Conservation (phyloP, 2,329 filamentous ascomycete species). For the Exophiala sp. region DNA sequence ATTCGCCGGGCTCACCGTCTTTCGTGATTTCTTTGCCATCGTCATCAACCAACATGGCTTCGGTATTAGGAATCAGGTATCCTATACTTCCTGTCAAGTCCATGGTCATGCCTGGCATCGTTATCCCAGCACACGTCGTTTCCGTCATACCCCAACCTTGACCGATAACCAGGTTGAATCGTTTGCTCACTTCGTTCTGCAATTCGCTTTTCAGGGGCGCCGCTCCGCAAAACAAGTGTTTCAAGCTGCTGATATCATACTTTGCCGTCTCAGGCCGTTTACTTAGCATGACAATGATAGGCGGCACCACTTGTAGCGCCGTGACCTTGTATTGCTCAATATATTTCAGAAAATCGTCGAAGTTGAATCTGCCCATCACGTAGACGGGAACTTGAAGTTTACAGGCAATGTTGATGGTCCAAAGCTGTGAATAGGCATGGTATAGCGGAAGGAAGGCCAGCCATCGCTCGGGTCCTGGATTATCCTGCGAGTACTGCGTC, state of each 20-base stretch:
- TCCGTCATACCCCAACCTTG: constrained; percentile 58
- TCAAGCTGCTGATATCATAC: constrained; percentile 55
- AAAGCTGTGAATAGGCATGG: constrained; percentile 48
- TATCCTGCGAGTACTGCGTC: constrained; percentile 53
- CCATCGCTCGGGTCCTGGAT: constrained; percentile 42
- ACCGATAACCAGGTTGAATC: constrained; percentile 48
- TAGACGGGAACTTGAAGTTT: constrained; percentile 59
- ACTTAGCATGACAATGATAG: constrained; percentile 58
- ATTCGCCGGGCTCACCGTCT: constrained; percentile 58
- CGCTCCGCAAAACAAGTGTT: constrained; percentile 51
- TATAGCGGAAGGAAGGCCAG: constrained; percentile 47
- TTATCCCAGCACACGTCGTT: constrained; percentile 41
- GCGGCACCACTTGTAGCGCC: constrained; percentile 57
- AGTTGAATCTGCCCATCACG: constrained; percentile 62
- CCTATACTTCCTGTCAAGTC: constrained; percentile 52
- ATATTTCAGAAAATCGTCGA: constrained; percentile 54
- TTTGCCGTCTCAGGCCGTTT: constrained; percentile 55
- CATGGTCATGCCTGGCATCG: constrained; percentile 39
- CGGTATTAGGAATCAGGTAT: constrained; percentile 39
- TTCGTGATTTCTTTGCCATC: constrained; percentile 68
- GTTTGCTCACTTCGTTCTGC: constrained; percentile 50
- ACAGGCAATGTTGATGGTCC: constrained; percentile 56
- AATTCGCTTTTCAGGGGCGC: constrained; percentile 57
- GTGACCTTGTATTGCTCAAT: constrained; percentile 51
- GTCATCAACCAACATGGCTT: constrained; percentile 58